Percentiles rank a stretch among this genome's conserved stretches.
Evolutionary conservation across 768 basidiomycete genomes (phyloP).

Genomic region (Mycena rebaudengoi): DNA sequence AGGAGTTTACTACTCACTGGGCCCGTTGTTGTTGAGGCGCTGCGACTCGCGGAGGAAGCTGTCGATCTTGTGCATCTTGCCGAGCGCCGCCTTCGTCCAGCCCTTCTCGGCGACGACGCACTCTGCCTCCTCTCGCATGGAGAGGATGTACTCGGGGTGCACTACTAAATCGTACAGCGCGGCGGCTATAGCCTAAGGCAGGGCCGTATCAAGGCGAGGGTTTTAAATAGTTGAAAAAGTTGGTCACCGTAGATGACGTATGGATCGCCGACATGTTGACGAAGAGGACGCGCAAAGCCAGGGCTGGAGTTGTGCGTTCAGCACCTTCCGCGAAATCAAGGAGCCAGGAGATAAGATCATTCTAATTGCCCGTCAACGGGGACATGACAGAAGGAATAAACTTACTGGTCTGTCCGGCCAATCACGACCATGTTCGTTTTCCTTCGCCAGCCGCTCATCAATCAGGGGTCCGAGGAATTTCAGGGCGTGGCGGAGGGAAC

Average conservation of each 20-base stretch:
- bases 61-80: too few relatives aligned
- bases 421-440: conserved; percentile 36
- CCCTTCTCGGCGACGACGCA: conserved; percentile 33
- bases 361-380: conserved; percentile 26
- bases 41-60: too few relatives aligned
- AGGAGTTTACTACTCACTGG: too few relatives aligned
- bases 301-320: conserved; percentile 13
- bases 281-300: conserved; percentile 31
- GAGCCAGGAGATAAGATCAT: conserved; percentile 41
- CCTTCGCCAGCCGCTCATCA: conserved; percentile 37
- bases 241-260: conserved; percentile 41
- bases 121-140: conserved; percentile 36
- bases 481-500: conserved; percentile 12
- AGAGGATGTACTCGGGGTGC: conserved; percentile 29
- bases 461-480: conserved; percentile 39
- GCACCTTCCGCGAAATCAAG: conserved; percentile 30
- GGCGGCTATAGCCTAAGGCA: conserved; percentile 25
- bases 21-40: too few relatives aligned
- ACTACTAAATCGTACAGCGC: conserved; percentile 29
- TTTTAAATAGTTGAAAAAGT: background rate
- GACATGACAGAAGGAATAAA: conserved; percentile 20
- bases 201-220: conserved; percentile 38
- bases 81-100: conserved; percentile 39
- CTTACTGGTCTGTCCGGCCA: conserved; percentile 38
- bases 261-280: conserved; percentile 44